Evolutionary conservation across 495 filamentous ascomycete genomes (phyloP).

Genomic region (Xylona heveae): DNA sequence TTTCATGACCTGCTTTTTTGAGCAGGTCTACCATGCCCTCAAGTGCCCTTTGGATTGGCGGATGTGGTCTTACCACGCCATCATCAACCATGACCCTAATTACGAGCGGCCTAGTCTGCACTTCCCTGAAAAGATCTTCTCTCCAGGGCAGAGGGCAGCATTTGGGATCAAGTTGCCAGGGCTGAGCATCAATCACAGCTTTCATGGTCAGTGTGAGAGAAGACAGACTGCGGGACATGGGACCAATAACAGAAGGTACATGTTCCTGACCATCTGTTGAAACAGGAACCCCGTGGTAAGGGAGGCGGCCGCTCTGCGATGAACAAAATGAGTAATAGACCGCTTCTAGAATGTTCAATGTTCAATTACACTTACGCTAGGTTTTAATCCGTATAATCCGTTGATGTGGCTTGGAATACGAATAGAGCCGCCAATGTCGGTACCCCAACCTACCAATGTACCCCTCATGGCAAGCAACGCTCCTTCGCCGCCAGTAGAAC

Average conservation of each 20-base stretch:
- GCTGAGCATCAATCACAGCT: constrained; percentile 17
- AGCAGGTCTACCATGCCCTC: constrained; percentile 17
- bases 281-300: constrained; percentile 24
- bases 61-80: constrained; percentile 26
- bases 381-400: constrained; percentile 36
- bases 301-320: constrained; percentile 20
- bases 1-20: constrained; percentile 21
- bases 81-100: constrained; percentile 28
- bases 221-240: constrained; percentile 24
- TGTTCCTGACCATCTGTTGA: constrained; percentile 32
- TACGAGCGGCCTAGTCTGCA: constrained; percentile 20
- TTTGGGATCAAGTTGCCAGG: constrained; percentile 26
- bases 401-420: constrained; percentile 46
- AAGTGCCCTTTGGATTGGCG: constrained; percentile 24
- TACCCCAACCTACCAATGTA: constrained; percentile 20
- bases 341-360: constrained; percentile 6
- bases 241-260: constrained; percentile 27
- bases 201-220: constrained; percentile 16
- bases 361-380: constrained; percentile 15
- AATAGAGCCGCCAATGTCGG: constrained; percentile 54
- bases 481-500: constrained; percentile 10
- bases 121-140: constrained; percentile 16
- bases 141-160: constrained; percentile 26
- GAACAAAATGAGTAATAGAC: background rate
- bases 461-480: constrained; percentile 18